Evolutionary conservation across 1,139 yeast species (phyloP).

Genomic region (Saccharomyces hybrid): DNA sequence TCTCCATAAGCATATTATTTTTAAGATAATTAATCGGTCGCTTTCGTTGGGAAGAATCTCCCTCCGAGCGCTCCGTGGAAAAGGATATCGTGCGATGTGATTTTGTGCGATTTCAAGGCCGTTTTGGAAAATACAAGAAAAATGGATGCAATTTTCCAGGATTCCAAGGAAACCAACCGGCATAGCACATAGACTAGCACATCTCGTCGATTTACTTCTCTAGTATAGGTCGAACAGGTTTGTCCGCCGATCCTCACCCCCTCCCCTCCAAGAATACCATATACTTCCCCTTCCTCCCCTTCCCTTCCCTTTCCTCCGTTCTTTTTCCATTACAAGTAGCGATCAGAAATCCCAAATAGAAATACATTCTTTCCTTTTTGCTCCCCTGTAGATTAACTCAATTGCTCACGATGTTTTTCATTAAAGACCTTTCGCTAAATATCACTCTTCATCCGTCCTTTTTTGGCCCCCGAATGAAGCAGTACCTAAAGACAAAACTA

Average conservation of each 20-base stretch:
- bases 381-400: not conserved
- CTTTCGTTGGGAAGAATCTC: not conserved
- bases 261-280: not conserved
- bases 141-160: not conserved
- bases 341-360: slow-evolving; percentile 53
- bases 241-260: not conserved
- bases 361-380: too few relatives aligned
- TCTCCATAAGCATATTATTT: too few relatives aligned
- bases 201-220: not conserved
- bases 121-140: not conserved
- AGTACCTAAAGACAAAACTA: slow-evolving; percentile 78
- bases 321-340: slow-evolving; percentile 46
- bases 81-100: not conserved
- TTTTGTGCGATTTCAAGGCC: not conserved
- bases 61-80: not conserved
- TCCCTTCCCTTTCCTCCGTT: slow-evolving; percentile 48
- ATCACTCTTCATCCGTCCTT: slow-evolving; percentile 93
- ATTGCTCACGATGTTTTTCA: slow-evolving; percentile 34
- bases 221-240: not conserved
- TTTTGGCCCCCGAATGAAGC: slow-evolving; percentile 97
- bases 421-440: slow-evolving; percentile 83
- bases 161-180: not conserved
- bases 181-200: not conserved
- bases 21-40: too few relatives aligned
- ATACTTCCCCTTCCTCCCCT: not conserved